phyloP scores from a whole-genome alignment of 345 rosid species.

The Linum usitatissimum region DNA sequence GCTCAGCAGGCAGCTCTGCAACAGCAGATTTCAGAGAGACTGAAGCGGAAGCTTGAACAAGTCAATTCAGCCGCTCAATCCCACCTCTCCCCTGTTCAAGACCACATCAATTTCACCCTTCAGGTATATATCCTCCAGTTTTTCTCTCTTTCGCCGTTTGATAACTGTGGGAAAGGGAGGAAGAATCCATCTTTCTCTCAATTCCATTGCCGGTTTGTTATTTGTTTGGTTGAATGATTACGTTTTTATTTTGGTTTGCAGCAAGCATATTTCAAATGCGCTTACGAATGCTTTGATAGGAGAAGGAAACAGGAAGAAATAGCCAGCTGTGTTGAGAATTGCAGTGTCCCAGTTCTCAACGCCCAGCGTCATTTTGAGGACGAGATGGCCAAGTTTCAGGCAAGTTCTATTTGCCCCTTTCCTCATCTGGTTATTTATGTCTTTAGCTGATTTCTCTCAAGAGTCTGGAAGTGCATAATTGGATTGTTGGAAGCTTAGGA shows the following conservation, averaged over 20 bases:
- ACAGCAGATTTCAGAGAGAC: slow-evolving; percentile 52
- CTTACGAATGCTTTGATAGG: slow-evolving; percentile 82
- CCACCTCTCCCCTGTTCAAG: slow-evolving; percentile 66
- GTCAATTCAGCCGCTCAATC: slow-evolving; percentile 61
- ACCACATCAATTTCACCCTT: slow-evolving; percentile 83
- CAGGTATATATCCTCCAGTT: slow-evolving; percentile 32
- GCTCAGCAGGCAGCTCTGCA: slow-evolving; percentile 49
- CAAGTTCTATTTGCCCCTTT: slow-evolving; percentile 16
- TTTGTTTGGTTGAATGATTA: background rate
- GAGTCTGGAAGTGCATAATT: too few relatives aligned
- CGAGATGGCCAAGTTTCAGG: slow-evolving; percentile 88
- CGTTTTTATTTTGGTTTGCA: slow-evolving; percentile 21
- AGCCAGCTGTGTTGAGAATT: slow-evolving; percentile 60
- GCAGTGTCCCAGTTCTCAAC: slow-evolving; percentile 61
- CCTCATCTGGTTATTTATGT: background rate
- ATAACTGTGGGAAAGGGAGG: background rate
- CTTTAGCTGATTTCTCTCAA: background rate
- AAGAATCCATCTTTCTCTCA: background rate
- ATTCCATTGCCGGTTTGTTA: background rate
- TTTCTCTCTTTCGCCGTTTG: background rate
- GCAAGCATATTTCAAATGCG: slow-evolving; percentile 97
- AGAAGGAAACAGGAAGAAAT: slow-evolving; percentile 56
- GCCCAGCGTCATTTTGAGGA: slow-evolving; percentile 76
- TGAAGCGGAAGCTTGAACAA: slow-evolving; percentile 51
- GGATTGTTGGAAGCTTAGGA: too few relatives aligned